Conservation (phyloP, 345 rosid genomes). For the Eucalyptus viminalis region DNA sequence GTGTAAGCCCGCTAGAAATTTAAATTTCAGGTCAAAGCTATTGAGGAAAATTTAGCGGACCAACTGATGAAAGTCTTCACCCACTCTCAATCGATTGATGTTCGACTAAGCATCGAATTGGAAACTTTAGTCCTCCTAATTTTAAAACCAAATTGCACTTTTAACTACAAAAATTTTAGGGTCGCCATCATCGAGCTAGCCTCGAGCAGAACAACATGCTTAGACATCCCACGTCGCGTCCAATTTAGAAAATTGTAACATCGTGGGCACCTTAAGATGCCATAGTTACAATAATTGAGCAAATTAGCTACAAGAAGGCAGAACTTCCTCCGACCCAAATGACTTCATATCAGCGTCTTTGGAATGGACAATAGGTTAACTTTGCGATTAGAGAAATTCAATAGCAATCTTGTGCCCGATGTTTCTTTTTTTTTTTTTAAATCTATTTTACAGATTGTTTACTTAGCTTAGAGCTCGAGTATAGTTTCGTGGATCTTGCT, state of each 20-base stretch:
- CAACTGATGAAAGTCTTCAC: background rate
- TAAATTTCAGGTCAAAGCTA: background rate
- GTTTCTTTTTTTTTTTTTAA: too few species aligned
- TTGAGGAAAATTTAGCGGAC: background rate
- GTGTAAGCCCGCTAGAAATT: too few species aligned
- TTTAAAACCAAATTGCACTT: background rate
- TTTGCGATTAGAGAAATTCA: background rate
- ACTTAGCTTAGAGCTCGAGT: too few species aligned
- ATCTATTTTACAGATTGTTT: too few species aligned
- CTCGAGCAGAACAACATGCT: background rate
- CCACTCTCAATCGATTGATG: background rate
- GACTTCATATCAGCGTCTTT: background rate
- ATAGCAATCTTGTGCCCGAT: background rate
- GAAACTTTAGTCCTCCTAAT: background rate
- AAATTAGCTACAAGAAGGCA: background rate
- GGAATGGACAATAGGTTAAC: background rate
- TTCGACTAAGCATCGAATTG: background rate
- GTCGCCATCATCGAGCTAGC: background rate
- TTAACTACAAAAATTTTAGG: accelerated
- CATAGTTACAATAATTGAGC: background rate
- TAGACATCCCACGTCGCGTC: background rate
- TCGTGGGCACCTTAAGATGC: background rate
- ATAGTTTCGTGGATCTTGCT: background rate
- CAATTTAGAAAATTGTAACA: background rate
- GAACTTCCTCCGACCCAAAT: background rate